Conservation (phyloP, 2,329 filamentous ascomycete species). For the Purpureocillium lavendulum region DNA sequence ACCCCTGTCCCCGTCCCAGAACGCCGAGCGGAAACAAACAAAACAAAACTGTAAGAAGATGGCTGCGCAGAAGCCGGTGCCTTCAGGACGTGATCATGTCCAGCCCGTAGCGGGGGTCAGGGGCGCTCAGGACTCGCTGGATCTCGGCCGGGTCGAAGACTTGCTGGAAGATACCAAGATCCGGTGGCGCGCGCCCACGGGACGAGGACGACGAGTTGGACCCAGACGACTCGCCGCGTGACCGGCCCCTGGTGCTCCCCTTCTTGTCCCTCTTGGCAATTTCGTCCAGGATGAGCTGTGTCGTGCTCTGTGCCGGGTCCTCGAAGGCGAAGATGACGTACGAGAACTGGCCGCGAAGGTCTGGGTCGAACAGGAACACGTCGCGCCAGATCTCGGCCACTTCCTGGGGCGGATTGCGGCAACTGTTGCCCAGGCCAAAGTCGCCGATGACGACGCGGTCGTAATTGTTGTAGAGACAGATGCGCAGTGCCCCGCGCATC, state of each 20-base stretch:
- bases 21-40: too few relatives aligned
- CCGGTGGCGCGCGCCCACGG: slow-evolving; percentile 24
- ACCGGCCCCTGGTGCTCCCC: slow-evolving; percentile 24
- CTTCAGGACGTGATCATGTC: slow-evolving; percentile 38
- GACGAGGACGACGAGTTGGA: slow-evolving; percentile 18
- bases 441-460: slow-evolving; percentile 52
- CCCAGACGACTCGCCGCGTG: slow-evolving; percentile 17
- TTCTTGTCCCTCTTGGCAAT: slow-evolving; percentile 42
- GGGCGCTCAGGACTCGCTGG: slow-evolving; percentile 37
- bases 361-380: slow-evolving; percentile 52
- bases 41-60: too few relatives aligned
- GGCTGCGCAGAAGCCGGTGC: too few relatives aligned
- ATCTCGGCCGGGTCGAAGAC: slow-evolving; percentile 45
- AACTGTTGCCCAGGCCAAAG: slow-evolving; percentile 56
- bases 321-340: slow-evolving; percentile 59
- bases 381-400: slow-evolving; percentile 60
- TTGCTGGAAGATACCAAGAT: slow-evolving; percentile 44
- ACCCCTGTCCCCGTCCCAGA: too few relatives aligned
- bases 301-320: slow-evolving; percentile 44
- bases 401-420: slow-evolving; percentile 57
- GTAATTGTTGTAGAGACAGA: slow-evolving; percentile 55
- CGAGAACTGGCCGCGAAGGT: slow-evolving; percentile 52
- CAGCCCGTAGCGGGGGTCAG: slow-evolving; percentile 46
- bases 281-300: slow-evolving; percentile 44
- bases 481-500: slow-evolving; percentile 61